Evolutionary conservation across 1,139 yeast species (phyloP).

Genomic region (Citeromyces siamensis): DNA sequence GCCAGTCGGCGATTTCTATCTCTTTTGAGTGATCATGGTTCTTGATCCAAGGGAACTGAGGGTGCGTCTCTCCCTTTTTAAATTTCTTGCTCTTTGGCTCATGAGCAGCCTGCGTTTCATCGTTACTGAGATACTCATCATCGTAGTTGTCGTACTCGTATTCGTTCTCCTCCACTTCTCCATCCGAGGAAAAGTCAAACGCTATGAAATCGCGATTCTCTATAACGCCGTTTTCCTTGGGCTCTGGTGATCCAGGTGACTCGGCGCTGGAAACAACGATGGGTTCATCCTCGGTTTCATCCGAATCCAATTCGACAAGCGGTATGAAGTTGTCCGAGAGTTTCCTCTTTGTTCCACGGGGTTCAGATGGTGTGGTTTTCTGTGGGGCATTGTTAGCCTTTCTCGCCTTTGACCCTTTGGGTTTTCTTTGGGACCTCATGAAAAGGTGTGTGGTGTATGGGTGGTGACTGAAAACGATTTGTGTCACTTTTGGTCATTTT

Average conservation of each 20-base stretch:
- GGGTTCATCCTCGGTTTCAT: not conserved
- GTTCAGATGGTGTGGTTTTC: too few species aligned
- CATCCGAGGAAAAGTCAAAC: constrained; percentile 37
- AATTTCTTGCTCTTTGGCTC: constrained; percentile 13
- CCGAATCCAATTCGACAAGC: not conserved
- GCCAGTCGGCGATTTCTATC: constrained; percentile 75
- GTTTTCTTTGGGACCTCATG: too few species aligned
- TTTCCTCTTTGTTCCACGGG: not conserved
- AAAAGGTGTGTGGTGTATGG: too few species aligned
- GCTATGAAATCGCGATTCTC: constrained; percentile 49
- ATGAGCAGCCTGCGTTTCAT: constrained; percentile 12
- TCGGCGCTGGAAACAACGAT: not conserved
- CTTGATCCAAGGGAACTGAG: constrained; percentile 69
- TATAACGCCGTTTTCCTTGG: constrained; percentile 23
- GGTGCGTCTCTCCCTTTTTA: constrained; percentile 18
- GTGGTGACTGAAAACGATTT: too few species aligned
- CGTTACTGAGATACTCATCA: constrained; percentile 18
- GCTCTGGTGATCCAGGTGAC: constrained; percentile 1
- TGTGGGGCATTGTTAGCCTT: too few species aligned
- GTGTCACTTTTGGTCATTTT: too few species aligned
- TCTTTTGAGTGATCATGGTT: constrained; percentile 66
- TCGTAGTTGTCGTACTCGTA: constrained; percentile 12
- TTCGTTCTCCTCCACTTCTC: constrained; percentile 13
- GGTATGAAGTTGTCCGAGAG: not conserved
- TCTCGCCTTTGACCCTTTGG: too few species aligned